Conservation (phyloP, 495 filamentous ascomycete genomes). For the Hypomontagnella monticulosa region DNA sequence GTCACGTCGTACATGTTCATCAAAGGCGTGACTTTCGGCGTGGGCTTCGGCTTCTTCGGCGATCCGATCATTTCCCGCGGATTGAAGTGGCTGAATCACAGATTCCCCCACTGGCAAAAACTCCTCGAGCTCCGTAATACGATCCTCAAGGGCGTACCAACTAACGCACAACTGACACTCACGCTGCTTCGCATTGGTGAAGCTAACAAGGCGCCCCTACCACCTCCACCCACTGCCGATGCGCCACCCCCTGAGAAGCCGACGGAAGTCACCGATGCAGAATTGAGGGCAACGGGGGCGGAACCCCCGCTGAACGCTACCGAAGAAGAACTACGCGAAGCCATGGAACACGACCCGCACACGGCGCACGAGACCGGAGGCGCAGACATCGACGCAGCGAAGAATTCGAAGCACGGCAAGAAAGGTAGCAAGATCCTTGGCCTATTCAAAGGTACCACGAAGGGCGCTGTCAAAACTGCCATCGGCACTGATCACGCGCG, state of each 20-base stretch:
- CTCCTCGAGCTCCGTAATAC: conserved; percentile 72
- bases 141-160: conserved; percentile 83
- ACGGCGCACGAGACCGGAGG: conserved; percentile 43
- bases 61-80: conserved; percentile 74
- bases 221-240: conserved; percentile 73
- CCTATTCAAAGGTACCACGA: conserved; percentile 76
- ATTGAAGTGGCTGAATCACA: conserved; percentile 69
- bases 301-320: conserved; percentile 54
- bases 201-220: conserved; percentile 80
- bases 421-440: conserved; percentile 65
- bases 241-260: conserved; percentile 64
- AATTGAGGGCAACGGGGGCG: conserved; percentile 53
- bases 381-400: conserved; percentile 62
- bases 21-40: conserved; percentile 70
- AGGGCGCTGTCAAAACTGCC: conserved; percentile 71
- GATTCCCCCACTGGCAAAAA: conserved; percentile 79
- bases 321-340: conserved; percentile 53
- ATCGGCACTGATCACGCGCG: conserved; percentile 74
- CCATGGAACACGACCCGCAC: conserved; percentile 53
- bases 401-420: conserved; percentile 46
- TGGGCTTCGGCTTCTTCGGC: conserved; percentile 81
- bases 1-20: conserved; percentile 77
- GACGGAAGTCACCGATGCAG: conserved; percentile 55
- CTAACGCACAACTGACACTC: conserved; percentile 85
- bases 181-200: conserved; percentile 89